phyloP scores from a whole-genome alignment of 306 rosid species.

The Vigna unguiculata region DNA sequence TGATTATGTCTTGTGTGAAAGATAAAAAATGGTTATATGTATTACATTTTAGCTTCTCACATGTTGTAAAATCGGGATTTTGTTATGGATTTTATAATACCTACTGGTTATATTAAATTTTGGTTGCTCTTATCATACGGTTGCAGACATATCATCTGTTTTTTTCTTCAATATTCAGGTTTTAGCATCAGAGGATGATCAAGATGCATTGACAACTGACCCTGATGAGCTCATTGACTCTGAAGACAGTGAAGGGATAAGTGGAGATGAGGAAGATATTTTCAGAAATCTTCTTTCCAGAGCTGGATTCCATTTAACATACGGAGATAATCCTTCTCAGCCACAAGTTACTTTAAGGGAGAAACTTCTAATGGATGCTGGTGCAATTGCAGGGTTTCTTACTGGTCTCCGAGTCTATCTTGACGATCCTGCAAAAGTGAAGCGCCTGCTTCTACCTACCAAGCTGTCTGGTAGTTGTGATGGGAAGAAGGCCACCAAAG shows the following conservation, averaged over 20 bases:
- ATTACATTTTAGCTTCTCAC: constrained; percentile 31
- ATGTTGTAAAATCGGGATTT: constrained; percentile 18
- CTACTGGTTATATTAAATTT: constrained; percentile 16
- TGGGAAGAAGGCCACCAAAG: constrained; percentile 78
- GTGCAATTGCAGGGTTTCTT: constrained; percentile 97
- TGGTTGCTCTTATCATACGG: constrained; percentile 27
- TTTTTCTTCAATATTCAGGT: constrained; percentile 61
- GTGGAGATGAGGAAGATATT: constrained; percentile 98
- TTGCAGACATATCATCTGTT: constrained; percentile 44
- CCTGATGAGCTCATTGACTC: constrained; percentile 96
- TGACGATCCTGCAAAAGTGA: constrained; percentile 98
- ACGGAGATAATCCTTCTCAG: constrained; percentile 96
- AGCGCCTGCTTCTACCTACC: constrained; percentile 97
- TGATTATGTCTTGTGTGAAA: constrained; percentile 1
- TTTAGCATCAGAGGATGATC: constrained; percentile 96
- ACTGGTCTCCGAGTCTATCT: constrained; percentile 99
- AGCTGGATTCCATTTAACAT: constrained; percentile 97
- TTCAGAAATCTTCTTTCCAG: constrained; percentile 93
- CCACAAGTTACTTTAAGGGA: constrained; percentile 96
- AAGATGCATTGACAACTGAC: constrained; percentile 97
- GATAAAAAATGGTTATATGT: constrained; percentile 18
- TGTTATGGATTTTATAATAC: constrained; percentile 34
- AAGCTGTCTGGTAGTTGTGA: constrained; percentile 82
- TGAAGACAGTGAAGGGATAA: constrained; percentile 95
- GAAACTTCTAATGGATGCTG: constrained; percentile 95